Conservation (phyloP, 345 rosid species). For the Ceriops tagal region DNA sequence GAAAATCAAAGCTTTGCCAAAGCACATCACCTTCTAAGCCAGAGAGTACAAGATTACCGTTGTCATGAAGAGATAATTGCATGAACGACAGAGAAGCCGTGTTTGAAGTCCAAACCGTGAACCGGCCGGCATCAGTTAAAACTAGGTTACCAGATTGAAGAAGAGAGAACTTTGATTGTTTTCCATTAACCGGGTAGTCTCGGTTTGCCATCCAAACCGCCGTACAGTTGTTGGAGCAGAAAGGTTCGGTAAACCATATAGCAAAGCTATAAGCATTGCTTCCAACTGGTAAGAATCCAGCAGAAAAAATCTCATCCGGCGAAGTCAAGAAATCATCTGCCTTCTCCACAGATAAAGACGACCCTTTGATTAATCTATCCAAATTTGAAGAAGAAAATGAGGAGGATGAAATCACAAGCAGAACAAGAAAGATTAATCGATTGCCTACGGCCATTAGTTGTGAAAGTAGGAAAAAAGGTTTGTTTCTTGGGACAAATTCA, state of each 20-base stretch:
- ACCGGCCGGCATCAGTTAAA: constrained; percentile 10
- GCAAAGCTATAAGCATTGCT: constrained; percentile 25
- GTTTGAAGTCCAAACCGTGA: constrained; percentile 8
- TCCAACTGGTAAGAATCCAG: constrained; percentile 25
- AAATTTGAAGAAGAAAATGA: background rate
- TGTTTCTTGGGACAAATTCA: too few relatives aligned
- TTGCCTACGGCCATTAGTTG: background rate
- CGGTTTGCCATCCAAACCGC: constrained; percentile 22
- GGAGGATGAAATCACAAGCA: background rate
- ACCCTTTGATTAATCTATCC: background rate
- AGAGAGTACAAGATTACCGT: constrained; percentile 20
- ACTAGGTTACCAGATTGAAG: constrained; percentile 12
- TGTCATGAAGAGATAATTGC: constrained; percentile 8
- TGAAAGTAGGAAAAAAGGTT: too few relatives aligned
- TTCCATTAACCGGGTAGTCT: constrained; percentile 14
- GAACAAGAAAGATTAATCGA: background rate
- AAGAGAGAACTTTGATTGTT: background rate
- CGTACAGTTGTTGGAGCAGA: constrained; percentile 8
- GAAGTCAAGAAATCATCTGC: constrained; percentile 15
- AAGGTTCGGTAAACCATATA: constrained; percentile 16
- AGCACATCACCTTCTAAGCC: background rate
- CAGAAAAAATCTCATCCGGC: constrained; percentile 10
- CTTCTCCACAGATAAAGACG: constrained; percentile 14
- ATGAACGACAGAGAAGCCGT: constrained; percentile 3
- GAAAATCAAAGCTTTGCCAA: constrained; percentile 22